Percentiles rank a stretch among this genome's conserved stretches.
Conservation (phyloP, 2,329 filamentous ascomycete genomes). For the Tolypocladium tropicale region DNA sequence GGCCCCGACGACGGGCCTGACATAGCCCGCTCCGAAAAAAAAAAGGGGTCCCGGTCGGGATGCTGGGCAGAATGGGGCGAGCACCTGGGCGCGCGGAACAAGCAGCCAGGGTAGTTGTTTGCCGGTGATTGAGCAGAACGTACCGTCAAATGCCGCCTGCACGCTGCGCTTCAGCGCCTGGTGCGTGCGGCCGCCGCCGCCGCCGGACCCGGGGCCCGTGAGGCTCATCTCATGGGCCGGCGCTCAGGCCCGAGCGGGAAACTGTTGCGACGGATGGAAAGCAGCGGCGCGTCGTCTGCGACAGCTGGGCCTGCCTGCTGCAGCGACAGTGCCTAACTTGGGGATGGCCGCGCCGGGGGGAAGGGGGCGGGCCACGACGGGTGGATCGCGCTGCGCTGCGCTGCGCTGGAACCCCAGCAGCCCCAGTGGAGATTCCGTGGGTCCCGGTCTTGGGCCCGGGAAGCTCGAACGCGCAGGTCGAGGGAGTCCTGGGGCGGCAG, state of each 20-base stretch:
- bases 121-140: slow-evolving; percentile 13
- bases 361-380: background rate
- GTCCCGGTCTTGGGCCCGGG: background rate
- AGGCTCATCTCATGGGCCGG: slow-evolving; percentile 42
- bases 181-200: slow-evolving; percentile 24
- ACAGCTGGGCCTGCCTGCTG: too few relatives aligned
- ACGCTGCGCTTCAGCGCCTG: slow-evolving; percentile 47
- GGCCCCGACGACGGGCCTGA: background rate
- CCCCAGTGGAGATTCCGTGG: background rate
- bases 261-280: too few relatives aligned
- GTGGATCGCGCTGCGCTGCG: background rate
- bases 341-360: background rate
- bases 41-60: background rate
- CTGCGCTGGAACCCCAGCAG: background rate
- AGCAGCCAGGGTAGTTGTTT: background rate
- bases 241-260: background rate
- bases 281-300: too few relatives aligned
- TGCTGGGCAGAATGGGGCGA: background rate
- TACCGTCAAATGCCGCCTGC: slow-evolving; percentile 53
- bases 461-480: too few relatives aligned
- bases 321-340: too few relatives aligned
- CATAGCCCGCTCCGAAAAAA: background rate
- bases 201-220: slow-evolving; percentile 38
- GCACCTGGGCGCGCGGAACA: background rate
- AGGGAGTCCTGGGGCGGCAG: too few relatives aligned